Evolutionary conservation across 1,139 yeast species (phyloP).

Genomic region (Maudiozyma humilis): DNA sequence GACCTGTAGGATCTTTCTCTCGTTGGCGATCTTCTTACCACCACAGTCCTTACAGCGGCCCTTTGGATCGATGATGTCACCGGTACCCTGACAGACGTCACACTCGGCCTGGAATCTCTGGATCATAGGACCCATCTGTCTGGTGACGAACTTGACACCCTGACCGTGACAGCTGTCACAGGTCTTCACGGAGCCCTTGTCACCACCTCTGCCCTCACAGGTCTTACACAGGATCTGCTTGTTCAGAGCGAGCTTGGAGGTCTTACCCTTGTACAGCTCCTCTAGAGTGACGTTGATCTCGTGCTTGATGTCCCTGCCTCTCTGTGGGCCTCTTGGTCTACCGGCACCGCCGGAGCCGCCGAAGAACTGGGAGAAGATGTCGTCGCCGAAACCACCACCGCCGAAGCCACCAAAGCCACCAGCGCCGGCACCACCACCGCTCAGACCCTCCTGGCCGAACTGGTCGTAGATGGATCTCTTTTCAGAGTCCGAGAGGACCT

Average conservation of each 20-base stretch:
- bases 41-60: conserved; percentile 82
- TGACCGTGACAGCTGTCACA: conserved; percentile 83
- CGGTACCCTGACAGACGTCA: conserved; percentile 87
- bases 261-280: conserved; percentile 91
- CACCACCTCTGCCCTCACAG: conserved; percentile 96
- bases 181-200: conserved; percentile 79
- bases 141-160: conserved; percentile 86
- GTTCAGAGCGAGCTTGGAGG: conserved; percentile 86
- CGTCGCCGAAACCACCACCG: conserved; percentile 66
- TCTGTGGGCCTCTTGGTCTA: conserved; percentile 76
- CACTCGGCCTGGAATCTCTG: conserved; percentile 96
- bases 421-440: conserved; percentile 53
- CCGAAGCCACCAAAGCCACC: conserved; percentile 61
- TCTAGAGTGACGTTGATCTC: conserved; percentile 78
- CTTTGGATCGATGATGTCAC: conserved; percentile 79
- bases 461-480: conserved; percentile 85
- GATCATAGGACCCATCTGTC: conserved; percentile 99
- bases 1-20: conserved; percentile 89
- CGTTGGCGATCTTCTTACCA: conserved; percentile 82
- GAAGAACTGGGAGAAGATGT: conserved; percentile 88
- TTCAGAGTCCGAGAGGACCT: conserved; percentile 73
- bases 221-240: conserved; percentile 80
- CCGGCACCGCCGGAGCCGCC: conserved; percentile 48
- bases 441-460: conserved; percentile 88
- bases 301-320: conserved; percentile 88